These are phyloP conservation scores for Sordariomycetes sp. DNA, from an alignment of 2,329 filamentous ascomycete species.

Conservation along the genomic window DNA sequence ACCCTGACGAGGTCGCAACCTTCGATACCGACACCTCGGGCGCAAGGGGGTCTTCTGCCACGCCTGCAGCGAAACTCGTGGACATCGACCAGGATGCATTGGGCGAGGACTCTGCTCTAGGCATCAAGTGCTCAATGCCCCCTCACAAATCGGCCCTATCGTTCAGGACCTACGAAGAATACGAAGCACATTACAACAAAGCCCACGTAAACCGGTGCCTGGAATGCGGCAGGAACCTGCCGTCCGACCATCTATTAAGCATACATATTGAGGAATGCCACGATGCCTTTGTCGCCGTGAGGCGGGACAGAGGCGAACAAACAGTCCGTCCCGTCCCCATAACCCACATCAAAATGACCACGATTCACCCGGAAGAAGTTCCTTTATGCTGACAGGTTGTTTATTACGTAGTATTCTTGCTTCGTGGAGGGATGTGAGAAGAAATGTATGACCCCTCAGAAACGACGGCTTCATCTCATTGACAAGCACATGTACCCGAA, in stretches of 20 bases:
- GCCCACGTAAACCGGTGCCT: conserved; percentile 73
- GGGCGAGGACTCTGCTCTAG: conserved; percentile 19
- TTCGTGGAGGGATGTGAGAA: conserved; percentile 82
- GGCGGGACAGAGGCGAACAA: conserved; percentile 69
- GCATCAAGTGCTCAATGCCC: conserved; percentile 72
- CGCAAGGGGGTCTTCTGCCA: neutral
- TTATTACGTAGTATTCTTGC: conserved; percentile 55
- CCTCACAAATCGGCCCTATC: conserved; percentile 58
- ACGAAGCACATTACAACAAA: conserved; percentile 76
- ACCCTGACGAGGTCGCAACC: conserved; percentile 28
- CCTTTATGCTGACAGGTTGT: neutral
- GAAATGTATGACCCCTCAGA: conserved; percentile 70
- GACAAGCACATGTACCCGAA: conserved; percentile 89
- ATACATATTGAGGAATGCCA: conserved; percentile 88
- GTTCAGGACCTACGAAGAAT: conserved; percentile 67
- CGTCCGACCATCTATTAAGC: conserved; percentile 64
- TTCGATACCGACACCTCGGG: neutral
- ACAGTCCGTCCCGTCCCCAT: conserved; percentile 45
- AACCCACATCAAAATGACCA: neutral
- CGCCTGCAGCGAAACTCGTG: conserved; percentile 34
- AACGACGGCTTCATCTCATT: conserved; percentile 76
- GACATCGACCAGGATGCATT: conserved; percentile 34
- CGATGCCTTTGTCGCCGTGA: conserved; percentile 62
- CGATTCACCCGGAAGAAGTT: neutral
- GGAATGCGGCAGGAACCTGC: conserved; percentile 79